phyloP scores from a whole-genome alignment of 768 basidiomycete genomes.

The Butyriboletus loyo region DNA sequence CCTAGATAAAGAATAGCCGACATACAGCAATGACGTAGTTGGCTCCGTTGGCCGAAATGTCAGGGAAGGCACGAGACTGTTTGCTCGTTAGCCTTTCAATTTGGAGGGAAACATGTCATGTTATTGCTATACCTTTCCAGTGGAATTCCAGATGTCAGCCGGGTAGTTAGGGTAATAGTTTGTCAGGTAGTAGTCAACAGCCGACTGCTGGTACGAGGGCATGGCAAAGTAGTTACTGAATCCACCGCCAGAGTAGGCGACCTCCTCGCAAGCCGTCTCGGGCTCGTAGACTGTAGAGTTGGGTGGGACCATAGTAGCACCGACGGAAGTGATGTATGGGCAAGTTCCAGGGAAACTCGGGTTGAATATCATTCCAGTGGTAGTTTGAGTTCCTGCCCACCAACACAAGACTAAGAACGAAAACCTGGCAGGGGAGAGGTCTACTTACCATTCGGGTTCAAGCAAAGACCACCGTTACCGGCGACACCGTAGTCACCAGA shows the following conservation, averaged over 20 bases:
- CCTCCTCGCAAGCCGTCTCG: constrained; percentile 31
- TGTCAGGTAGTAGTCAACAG: constrained; percentile 31
- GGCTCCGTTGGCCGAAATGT: constrained; percentile 37
- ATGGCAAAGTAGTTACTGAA: no score
- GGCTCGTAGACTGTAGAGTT: constrained; percentile 26
- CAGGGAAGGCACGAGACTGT: no score
- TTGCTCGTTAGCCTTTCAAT: constrained; percentile 32
- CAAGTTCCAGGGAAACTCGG: constrained; percentile 44
- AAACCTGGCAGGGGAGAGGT: no score
- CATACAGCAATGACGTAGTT: constrained; percentile 24
- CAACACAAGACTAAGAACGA: no score
- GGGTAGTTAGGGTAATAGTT: constrained; percentile 30
- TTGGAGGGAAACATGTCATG: constrained; percentile 13
- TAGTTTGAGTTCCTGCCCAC: no score
- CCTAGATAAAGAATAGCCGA: background rate
- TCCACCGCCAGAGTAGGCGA: no score
- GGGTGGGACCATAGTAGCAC: constrained; percentile 45
- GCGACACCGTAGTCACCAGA: constrained; percentile 48
- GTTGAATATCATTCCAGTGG: no score
- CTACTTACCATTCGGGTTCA: no score
- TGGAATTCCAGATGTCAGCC: constrained; percentile 22
- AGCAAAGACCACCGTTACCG: constrained; percentile 31
- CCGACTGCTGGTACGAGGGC: constrained; percentile 38
- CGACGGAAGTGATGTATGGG: constrained; percentile 45
- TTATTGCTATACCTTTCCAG: no score